Evolutionary conservation across 306 rosid genomes (phyloP).

Genomic region (Heteromeles arbutifolia): DNA sequence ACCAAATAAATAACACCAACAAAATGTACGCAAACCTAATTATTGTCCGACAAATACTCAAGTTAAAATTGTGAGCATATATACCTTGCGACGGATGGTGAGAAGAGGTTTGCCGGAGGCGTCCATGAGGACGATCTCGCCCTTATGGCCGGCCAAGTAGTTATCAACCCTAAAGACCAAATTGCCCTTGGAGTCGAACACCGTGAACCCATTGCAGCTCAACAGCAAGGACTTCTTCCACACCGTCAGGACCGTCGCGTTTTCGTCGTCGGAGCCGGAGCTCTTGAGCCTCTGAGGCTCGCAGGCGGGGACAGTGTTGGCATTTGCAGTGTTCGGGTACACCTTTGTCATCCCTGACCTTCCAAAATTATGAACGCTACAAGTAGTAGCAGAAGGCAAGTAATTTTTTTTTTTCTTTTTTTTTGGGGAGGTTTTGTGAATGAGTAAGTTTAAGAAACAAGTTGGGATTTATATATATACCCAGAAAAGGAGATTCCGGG

Average conservation of each 20-base stretch:
- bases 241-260: conserved; percentile 40
- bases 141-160: conserved; percentile 42
- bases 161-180: conserved; percentile 62
- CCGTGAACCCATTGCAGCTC: conserved; percentile 75
- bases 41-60: no score
- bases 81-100: conserved; percentile 70
- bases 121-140: conserved; percentile 71
- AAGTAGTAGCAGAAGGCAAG: neutral
- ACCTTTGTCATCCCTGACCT: conserved; percentile 49
- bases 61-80: neutral
- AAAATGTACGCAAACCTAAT: neutral
- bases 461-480: neutral
- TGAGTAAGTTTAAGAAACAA: neutral
- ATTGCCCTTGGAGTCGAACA: conserved; percentile 48
- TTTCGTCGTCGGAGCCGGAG: neutral
- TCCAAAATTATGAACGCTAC: neutral
- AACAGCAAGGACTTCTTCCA: conserved; percentile 74
- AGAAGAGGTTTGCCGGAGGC: conserved; percentile 58
- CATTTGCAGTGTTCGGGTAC: conserved; percentile 35
- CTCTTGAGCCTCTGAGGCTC: neutral
- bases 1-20: neutral
- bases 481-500: neutral
- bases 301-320: neutral
- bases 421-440: neutral
- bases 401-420: neutral